Percentiles rank a stretch among this genome's conserved stretches.
Evolutionary conservation across 306 rosid genomes (phyloP).

Genomic region (Comarum palustre): DNA sequence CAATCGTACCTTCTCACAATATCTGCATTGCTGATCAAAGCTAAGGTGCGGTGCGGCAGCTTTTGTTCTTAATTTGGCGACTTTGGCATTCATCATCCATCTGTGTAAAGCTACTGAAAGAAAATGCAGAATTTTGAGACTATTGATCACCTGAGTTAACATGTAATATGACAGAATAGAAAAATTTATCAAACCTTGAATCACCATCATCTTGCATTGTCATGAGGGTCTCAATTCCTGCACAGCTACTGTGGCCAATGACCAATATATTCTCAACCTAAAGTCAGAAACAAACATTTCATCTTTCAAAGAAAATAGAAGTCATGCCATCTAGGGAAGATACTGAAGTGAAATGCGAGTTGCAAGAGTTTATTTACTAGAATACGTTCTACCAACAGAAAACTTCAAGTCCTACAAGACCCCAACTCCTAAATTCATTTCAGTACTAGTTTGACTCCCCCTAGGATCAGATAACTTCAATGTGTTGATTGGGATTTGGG

Average conservation of each 20-base stretch:
- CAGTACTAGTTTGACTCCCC: too few relatives aligned
- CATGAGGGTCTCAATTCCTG: slow-evolving; percentile 84
- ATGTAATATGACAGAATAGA: neutral
- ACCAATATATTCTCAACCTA: slow-evolving; percentile 82
- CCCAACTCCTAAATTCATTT: too few relatives aligned
- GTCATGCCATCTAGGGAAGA: neutral
- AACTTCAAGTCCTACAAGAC: slow-evolving; percentile 1
- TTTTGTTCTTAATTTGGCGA: slow-evolving; percentile 62
- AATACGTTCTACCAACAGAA: neutral
- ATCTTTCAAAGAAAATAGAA: neutral
- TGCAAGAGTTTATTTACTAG: neutral
- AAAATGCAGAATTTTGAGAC: slow-evolving; percentile 10
- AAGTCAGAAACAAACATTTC: slow-evolving; percentile 17
- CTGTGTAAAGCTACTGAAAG: slow-evolving; percentile 53
- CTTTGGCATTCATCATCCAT: slow-evolving; percentile 66
- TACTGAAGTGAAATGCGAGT: neutral
- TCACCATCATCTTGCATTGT: slow-evolving; percentile 54
- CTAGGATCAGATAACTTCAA: too few relatives aligned
- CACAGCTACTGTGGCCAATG: slow-evolving; percentile 88
- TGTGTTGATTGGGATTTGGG: neutral
- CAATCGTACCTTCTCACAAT: slow-evolving; percentile 74
- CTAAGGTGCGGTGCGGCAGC: slow-evolving; percentile 55
- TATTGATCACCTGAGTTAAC: slow-evolving; percentile 11
- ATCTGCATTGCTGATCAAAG: slow-evolving; percentile 73
- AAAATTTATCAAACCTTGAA: slow-evolving; percentile 45